phyloP scores from a whole-genome alignment of 768 basidiomycete species.

The Gloeostereum incarnatum region DNA sequence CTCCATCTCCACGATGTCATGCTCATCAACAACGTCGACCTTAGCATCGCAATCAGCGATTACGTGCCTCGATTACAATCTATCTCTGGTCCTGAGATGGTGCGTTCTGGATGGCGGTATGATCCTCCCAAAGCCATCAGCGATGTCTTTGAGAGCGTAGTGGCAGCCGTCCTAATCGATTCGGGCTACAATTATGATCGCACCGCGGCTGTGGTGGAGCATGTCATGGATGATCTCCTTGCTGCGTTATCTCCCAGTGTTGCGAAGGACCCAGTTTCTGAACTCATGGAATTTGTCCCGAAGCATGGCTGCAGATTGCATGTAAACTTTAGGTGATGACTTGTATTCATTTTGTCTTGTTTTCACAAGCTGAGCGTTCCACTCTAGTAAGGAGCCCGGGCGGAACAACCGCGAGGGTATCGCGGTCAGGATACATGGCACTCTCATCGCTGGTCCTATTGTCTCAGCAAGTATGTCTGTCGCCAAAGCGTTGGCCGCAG shows the following conservation, averaged over 20 bases:
- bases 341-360: neutral
- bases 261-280: conserved; percentile 63
- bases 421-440: conserved; percentile 50
- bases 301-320: conserved; percentile 41
- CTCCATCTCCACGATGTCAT: conserved; percentile 63
- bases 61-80: conserved; percentile 52
- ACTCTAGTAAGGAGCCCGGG: conserved; percentile 6
- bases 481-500: conserved; percentile 63
- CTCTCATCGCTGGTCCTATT: conserved; percentile 49
- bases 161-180: conserved; percentile 82
- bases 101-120: conserved; percentile 67
- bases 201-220: conserved; percentile 49
- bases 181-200: conserved; percentile 66
- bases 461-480: conserved; percentile 44
- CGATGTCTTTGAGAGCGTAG: conserved; percentile 77
- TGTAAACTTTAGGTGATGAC: conserved; percentile 34
- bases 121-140: conserved; percentile 82
- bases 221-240: conserved; percentile 61
- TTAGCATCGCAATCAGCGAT: conserved; percentile 53
- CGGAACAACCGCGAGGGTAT: conserved; percentile 33
- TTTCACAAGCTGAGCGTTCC: neutral
- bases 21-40: conserved; percentile 58
- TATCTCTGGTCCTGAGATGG: conserved; percentile 49
- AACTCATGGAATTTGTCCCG: conserved; percentile 60
- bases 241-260: conserved; percentile 47